Base-by-base conservation (phyloP, 1,284 basidiomycete genomes). In the Moesziomyces aphidis region DNA sequence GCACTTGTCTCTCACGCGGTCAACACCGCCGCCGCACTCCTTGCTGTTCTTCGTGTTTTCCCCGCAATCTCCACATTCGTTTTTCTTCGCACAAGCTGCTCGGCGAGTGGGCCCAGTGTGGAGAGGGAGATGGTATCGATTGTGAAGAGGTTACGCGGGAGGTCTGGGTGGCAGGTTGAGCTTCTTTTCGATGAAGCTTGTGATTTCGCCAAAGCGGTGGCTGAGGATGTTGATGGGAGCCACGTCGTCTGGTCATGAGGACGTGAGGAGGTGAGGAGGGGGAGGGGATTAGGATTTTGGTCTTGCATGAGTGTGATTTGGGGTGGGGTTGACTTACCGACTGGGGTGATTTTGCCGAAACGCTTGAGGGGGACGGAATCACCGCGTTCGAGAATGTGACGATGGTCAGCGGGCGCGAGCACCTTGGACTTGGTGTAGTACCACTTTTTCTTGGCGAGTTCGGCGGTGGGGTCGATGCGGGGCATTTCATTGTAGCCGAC, bases 401-500 rank as follows among this genome's bases (percentile, higher is more conserved):
- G 62, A 36, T 78, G 76, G 21, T 72, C 60, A 0, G 48, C 60
- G 4, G 76, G 73, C 4, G 58, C 52, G 10, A 76, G 50, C 0
- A 78, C 70, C 55, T 63, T 66, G 2, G 58, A 55, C 5, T 50
- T 48, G 2, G 24, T 43, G 8, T 54, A 70, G 58, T 78, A 78
- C 73, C 69, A 76, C 43, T 73, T 70, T 31, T 72, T 62, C 21
- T 34, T 57, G 5, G 46, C 54, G n/a, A 60, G 36, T 4, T 53
- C 48, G 26, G 44, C n/a, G 5, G 10, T 19, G 9, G 48, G 15
- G 0, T 21, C 6, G 19, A 78, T 26, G 34, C 50, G 9, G 10
- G 80, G 80, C 46, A 81, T 74, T 8, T 54, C 45, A 23, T 68
- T 54, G 50, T 73, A 64, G 11, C 71, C 78, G n/a, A 80, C 58